Percentiles rank a stretch among this genome's conserved stretches.
Conservation (phyloP, 371 early-diverging fungal species). For the Haplosporangium sp. region DNA sequence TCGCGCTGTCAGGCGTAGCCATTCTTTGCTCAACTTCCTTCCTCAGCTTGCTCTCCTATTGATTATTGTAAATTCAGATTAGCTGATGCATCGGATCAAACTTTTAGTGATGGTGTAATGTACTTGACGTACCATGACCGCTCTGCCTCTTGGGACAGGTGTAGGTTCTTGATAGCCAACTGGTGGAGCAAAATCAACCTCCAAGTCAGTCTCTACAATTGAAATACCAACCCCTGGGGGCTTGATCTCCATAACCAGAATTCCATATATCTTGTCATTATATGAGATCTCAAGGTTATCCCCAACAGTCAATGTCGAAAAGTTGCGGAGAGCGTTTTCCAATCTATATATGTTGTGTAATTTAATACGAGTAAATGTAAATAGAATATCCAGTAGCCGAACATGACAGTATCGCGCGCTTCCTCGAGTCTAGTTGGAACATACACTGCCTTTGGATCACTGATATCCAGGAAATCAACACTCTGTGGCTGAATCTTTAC, state of each 20-base stretch:
- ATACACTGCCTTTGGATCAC: slow-evolving; percentile 97
- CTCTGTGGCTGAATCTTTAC: slow-evolving; percentile 99
- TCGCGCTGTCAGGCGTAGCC: slow-evolving; percentile 58
- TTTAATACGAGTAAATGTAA: background rate
- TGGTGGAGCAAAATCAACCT: slow-evolving; percentile 99
- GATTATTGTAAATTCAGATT: background rate
- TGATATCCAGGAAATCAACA: slow-evolving; percentile 97
- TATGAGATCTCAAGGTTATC: slow-evolving; percentile 96
- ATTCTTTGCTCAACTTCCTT: slow-evolving; percentile 60
- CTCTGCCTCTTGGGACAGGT: slow-evolving; percentile 56
- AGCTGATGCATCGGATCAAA: too few relatives aligned
- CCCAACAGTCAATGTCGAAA: slow-evolving; percentile 93
- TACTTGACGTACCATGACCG: slow-evolving; percentile 57
- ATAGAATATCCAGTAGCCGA: too few relatives aligned
- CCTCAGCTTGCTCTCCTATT: slow-evolving; percentile 62
- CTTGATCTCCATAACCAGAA: slow-evolving; percentile 93
- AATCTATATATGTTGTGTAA: slow-evolving; percentile 61
- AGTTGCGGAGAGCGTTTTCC: slow-evolving; percentile 97
- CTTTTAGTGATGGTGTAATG: background rate
- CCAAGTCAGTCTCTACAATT: slow-evolving; percentile 98
- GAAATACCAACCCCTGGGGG: slow-evolving; percentile 90
- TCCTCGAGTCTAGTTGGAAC: slow-evolving; percentile 13
- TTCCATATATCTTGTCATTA: slow-evolving; percentile 89
- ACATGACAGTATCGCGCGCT: background rate
- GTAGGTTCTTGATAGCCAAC: slow-evolving; percentile 96